Base-by-base conservation (phyloP, 495 filamentous ascomycete species). In the Aspergillus saccharolyticus region DNA sequence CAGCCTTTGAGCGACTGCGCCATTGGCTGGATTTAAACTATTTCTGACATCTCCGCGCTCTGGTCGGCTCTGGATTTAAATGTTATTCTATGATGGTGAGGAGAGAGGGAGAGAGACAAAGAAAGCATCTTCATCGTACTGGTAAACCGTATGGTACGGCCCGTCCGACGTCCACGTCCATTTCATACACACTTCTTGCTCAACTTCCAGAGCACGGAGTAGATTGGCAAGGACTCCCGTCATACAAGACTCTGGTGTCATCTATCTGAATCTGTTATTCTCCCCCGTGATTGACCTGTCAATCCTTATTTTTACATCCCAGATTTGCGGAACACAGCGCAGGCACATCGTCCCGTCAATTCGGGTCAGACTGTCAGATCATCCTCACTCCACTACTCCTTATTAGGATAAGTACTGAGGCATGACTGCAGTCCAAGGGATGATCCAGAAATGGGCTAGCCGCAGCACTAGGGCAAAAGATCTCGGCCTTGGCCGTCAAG, bases 311-410 rank as follows among this genome's bases (percentile, higher is more conserved):
- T 44, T 49, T 44, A 46, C 39, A 51, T n/a, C n/a, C n/a, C n/a
- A n/a, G n/a, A n/a, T n/a, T n/a, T n/a, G n/a, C n/a, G n/a, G n/a
- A n/a, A n/a, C n/a, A n/a, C n/a, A n/a, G n/a, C 3, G 51, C 54
- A 45, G 25, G 19, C 54, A 55, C 56, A 55, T 22, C 47, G 63
- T 63, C 57, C 63, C 63, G 59, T 63, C 60, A 56, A 55, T 50
- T 44, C 46, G 63, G 63, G 54, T 62, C 59, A 55, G 56, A 48
- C 56, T 30, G n/a, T 9, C 45, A 60, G 55, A 59, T 63, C 57
- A 49, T 56, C 54, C 55, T 42, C 44, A 47, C 15, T 61, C 55
- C 46, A 57, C 7, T 39, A 39, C 2, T 15, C 4, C n/a, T n/a
- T n/a, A n/a, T n/a, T n/a, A n/a, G n/a, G n/a, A n/a, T n/a, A n/a